phyloP scores from a whole-genome alignment of 208 protist species.

The Leptomonas pyrrhocoris region DNA sequence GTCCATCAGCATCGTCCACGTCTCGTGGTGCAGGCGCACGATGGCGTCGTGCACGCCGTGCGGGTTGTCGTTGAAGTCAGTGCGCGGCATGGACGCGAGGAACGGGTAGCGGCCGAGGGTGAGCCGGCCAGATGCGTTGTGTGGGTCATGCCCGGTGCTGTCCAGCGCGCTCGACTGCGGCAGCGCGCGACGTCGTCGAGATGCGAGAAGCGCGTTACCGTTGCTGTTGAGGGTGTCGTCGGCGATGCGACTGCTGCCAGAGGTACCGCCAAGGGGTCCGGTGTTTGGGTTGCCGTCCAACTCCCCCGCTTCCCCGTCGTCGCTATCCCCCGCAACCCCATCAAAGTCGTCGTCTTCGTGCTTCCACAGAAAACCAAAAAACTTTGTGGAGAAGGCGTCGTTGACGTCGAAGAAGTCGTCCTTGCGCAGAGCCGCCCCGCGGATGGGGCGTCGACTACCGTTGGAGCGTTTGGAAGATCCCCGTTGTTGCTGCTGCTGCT shows the following conservation, averaged over 20 bases:
- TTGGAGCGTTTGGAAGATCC: background rate
- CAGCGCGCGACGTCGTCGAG: background rate
- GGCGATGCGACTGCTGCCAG: background rate
- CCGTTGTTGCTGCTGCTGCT: background rate
- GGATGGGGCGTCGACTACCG: constrained; percentile 15
- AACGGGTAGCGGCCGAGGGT: constrained; percentile 7
- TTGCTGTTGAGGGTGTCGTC: background rate
- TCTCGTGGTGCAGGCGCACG: constrained; percentile 67
- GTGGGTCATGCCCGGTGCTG: background rate
- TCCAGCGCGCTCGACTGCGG: background rate
- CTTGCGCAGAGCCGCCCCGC: constrained; percentile 29
- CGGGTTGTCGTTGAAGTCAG: constrained; percentile 38
- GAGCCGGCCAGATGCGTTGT: background rate
- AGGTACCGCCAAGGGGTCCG: background rate
- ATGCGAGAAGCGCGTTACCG: background rate
- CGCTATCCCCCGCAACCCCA: background rate
- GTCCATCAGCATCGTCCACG: constrained; percentile 88
- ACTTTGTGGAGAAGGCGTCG: constrained; percentile 59
- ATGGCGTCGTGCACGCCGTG: constrained; percentile 43
- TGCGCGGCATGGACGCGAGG: constrained; percentile 3
- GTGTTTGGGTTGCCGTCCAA: background rate
- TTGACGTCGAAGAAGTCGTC: constrained; percentile 48
- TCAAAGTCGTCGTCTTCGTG: constrained; percentile 10
- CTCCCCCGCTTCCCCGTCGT: background rate
- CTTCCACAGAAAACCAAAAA: constrained; percentile 60